Conservation (phyloP, 2,329 filamentous ascomycete genomes). For the Xylaria sp. region DNA sequence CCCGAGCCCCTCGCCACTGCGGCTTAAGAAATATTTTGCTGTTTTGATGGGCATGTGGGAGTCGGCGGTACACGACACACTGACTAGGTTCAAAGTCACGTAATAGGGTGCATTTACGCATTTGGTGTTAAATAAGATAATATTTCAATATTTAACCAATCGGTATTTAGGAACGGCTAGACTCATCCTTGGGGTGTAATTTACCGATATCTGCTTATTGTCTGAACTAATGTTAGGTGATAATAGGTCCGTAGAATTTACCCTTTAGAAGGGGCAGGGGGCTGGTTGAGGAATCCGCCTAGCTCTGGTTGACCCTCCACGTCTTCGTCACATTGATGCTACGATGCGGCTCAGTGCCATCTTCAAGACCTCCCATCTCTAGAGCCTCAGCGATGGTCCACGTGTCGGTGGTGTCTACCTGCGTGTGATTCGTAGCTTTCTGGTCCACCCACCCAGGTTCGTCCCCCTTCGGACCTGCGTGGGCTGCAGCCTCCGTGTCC, state of each 20-base stretch:
- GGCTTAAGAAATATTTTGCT: conserved; percentile 38
- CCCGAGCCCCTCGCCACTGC: conserved; percentile 60
- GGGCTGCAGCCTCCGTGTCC: not conserved
- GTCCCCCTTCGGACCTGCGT: not conserved
- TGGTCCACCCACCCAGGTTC: conserved; percentile 1
- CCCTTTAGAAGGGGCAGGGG: too few relatives aligned
- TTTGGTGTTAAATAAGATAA: too few relatives aligned
- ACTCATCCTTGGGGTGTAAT: too few relatives aligned
- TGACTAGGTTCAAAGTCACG: not conserved
- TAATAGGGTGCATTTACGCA: not conserved
- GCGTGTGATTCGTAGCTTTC: not conserved
- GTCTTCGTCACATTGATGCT: conserved; percentile 9
- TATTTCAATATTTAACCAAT: too few relatives aligned
- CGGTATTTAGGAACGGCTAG: too few relatives aligned
- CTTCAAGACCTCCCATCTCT: conserved; percentile 3
- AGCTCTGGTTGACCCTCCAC: conserved; percentile 2
- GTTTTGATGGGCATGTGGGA: not conserved
- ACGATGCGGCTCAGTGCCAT: conserved; percentile 7
- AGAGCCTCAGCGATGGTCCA: conserved; percentile 1
- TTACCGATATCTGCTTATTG: too few relatives aligned
- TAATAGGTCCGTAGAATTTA: too few relatives aligned
- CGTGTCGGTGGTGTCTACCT: not conserved
- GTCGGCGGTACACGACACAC: not conserved
- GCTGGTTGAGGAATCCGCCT: too few relatives aligned
- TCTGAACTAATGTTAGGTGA: too few relatives aligned